Conservation (phyloP, 169 alveolate genomes). For the Cryptosporidium felis region DNA sequence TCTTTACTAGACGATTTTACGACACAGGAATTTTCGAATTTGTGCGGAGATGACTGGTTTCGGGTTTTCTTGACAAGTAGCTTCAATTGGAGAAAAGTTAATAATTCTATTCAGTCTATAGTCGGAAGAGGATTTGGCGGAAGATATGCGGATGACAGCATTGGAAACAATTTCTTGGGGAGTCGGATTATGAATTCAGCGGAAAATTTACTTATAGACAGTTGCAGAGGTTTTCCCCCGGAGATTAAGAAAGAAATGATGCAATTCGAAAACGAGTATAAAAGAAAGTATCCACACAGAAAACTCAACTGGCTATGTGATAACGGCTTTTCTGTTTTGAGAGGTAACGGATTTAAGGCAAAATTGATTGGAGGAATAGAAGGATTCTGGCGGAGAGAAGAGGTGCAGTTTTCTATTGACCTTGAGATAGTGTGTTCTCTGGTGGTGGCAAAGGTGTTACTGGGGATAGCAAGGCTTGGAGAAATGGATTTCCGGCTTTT, state of each 20-base stretch:
- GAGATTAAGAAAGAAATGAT: background rate
- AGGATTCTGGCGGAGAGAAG: no score
- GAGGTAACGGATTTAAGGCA: constrained; percentile 22
- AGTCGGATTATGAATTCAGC: no score
- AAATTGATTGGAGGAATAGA: background rate
- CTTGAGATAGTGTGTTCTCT: background rate
- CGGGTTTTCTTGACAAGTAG: constrained; percentile 24
- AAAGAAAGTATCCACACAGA: constrained; percentile 30
- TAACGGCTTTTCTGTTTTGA: constrained; percentile 34
- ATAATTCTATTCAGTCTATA: no score
- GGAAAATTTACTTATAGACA: no score
- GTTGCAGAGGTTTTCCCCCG: no score
- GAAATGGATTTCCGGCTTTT: no score
- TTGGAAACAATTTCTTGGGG: no score
- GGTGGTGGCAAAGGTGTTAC: background rate
- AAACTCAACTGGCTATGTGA: constrained; percentile 57
- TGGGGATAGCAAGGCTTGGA: background rate
- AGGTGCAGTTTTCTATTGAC: background rate
- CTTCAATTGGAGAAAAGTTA: constrained; percentile 49
- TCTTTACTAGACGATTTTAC: constrained; percentile 25
- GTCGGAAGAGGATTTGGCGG: no score
- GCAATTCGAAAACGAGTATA: constrained; percentile 13
- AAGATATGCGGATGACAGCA: no score
- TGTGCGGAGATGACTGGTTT: background rate
- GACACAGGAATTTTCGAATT: constrained; percentile 5